Evolutionary conservation across 768 basidiomycete species (phyloP).

Genomic region (Phallus indusiatus): DNA sequence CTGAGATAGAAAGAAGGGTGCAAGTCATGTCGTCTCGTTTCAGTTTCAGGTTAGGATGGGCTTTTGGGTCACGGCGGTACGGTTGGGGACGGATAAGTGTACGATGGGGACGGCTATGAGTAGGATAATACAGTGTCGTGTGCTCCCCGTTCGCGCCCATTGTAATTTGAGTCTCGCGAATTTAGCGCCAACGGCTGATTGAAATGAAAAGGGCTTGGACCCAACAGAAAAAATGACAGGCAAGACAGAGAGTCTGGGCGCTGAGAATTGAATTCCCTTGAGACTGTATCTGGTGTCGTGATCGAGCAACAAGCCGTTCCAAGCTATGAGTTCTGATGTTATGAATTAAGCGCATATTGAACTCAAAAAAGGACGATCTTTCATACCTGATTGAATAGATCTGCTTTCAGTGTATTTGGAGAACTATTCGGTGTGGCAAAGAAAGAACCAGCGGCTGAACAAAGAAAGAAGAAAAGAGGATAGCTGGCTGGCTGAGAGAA

Average conservation of each 20-base stretch:
- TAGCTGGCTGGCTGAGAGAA: neutral
- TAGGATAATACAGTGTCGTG: neutral
- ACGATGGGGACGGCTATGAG: neutral
- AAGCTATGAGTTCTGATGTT: no score
- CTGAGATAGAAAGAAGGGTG: neutral
- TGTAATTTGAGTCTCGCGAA: neutral
- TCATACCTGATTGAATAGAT: no score
- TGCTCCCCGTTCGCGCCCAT: neutral
- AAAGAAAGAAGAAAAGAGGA: neutral
- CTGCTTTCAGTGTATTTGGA: no score
- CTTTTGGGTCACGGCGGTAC: neutral
- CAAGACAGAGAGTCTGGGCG: no score
- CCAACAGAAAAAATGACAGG: no score
- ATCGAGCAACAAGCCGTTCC: no score
- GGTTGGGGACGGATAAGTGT: neutral
- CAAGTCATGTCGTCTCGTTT: neutral
- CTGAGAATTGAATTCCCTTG: no score
- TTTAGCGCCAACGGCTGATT: neutral
- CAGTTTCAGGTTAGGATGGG: neutral
- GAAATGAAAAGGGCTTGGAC: neutral
- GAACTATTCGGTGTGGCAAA: no score
- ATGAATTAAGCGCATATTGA: no score
- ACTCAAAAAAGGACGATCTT: no score
- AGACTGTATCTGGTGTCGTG: no score
- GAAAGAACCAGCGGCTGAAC: neutral